phyloP scores from a whole-genome alignment of 164 flowering plant genomes.

The Annona cherimola region DNA sequence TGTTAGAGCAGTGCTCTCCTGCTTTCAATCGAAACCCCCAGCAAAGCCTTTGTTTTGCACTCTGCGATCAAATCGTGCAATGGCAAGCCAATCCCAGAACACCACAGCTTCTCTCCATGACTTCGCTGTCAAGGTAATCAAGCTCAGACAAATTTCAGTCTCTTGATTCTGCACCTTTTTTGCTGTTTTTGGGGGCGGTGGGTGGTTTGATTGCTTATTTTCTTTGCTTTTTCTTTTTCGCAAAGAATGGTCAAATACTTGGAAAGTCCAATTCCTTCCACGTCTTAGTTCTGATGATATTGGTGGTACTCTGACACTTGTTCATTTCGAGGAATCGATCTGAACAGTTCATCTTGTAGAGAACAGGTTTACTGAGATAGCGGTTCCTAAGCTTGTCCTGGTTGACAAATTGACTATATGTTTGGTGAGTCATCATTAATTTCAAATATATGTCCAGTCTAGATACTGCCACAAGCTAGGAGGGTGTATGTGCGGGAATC shows the following conservation, averaged over 20 bases:
- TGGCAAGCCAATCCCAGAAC: slow-evolving; percentile 39
- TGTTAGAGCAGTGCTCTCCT: background rate
- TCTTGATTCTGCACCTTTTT: background rate
- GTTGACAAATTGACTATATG: too few species aligned
- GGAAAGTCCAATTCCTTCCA: too few species aligned
- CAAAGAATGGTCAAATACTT: too few species aligned
- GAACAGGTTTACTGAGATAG: background rate
- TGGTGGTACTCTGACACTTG: background rate
- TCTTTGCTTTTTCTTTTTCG: background rate
- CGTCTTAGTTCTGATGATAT: background rate
- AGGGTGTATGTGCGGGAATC: too few species aligned
- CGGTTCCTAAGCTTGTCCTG: too few species aligned
- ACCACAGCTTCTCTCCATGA: slow-evolving; percentile 31
- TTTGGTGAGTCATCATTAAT: too few species aligned
- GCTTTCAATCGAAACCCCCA: slow-evolving; percentile 2
- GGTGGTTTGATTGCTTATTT: background rate
- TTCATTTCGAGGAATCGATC: background rate
- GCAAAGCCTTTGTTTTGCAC: background rate
- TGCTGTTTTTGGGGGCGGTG: background rate
- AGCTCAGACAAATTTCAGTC: background rate
- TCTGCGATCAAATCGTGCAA: slow-evolving; percentile 18
- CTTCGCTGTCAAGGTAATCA: slow-evolving; percentile 57
- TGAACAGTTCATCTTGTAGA: background rate
- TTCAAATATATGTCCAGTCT: too few species aligned
- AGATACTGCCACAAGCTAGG: too few species aligned